A percentile compares a stretch with the other conserved stretches of the same genome.
Conservation (phyloP, 177 flowering plant species). For the Tripterygium wilfordii region DNA sequence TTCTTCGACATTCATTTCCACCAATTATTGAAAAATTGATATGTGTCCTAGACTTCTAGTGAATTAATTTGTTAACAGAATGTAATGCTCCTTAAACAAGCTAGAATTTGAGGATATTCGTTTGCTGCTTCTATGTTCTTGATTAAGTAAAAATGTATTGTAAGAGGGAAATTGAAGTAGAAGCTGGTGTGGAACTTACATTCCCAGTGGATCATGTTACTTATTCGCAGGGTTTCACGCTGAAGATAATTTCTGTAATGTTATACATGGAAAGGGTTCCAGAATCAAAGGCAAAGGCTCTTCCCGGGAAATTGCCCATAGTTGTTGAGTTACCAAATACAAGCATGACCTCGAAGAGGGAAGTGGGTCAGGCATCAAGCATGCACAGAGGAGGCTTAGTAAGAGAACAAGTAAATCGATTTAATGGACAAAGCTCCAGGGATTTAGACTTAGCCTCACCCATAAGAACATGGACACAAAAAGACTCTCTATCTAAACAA, state of each 20-base stretch:
- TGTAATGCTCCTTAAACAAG: too few relatives aligned
- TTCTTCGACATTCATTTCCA: too few relatives aligned
- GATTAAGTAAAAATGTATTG: too few relatives aligned
- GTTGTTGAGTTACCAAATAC: conserved; percentile 11
- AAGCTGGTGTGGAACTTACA: not conserved
- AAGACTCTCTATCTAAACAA: too few relatives aligned
- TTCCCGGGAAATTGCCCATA: conserved; percentile 24
- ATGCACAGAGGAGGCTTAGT: conserved; percentile 4
- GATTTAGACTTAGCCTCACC: too few relatives aligned
- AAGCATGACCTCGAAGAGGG: conserved; percentile 2
- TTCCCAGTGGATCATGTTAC: too few relatives aligned
- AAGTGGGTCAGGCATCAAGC: conserved; percentile 7
- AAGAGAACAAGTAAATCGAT: conserved; percentile 17
- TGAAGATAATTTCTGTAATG: conserved; percentile 24
- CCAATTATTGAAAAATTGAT: too few relatives aligned
- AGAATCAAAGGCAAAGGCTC: conserved; percentile 41
- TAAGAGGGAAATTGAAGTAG: not conserved
- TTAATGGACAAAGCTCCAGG: conserved; percentile 8
- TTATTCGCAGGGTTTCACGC: conserved; percentile 16
- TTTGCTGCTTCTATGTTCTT: too few relatives aligned
- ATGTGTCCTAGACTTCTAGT: too few relatives aligned
- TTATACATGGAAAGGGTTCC: conserved; percentile 54
- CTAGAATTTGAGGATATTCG: too few relatives aligned
- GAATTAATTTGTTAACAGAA: too few relatives aligned
- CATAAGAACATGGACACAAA: too few relatives aligned